Evolutionary conservation across 495 filamentous ascomycete genomes (phyloP), one percentile per base, ranked within the genome.

Genomic region (Podospora fimiseda): DNA sequence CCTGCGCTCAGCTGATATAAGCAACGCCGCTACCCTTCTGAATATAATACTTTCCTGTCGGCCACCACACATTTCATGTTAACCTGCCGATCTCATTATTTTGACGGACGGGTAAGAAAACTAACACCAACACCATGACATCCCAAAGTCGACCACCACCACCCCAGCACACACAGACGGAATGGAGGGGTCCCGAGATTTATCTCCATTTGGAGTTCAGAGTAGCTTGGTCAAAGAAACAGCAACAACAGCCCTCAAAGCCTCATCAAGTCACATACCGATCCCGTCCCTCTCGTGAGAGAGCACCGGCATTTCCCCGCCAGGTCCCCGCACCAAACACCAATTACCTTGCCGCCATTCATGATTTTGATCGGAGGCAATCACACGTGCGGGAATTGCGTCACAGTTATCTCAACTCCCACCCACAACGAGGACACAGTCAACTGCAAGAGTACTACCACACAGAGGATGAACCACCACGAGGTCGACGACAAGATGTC

Each of bases 171-270:
- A 41, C 39, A 14, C 41, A n/a, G 39, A 47, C 21, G 22, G 50
- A 69, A 47, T 53, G 50, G 37, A 39, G 57, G 21, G 61, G 64
- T 19, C 74, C 74, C 42, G 71, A 74, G 38, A 58, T 77, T 23
- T 75, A 74, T 40, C 59, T 77, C 1, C 70, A 74, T 21, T 53
- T 77, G 50, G 71, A 71, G 49, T 74, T 74, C 30, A 67, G 73
- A 27, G 60, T 77, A 19, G 75, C 73, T 2, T 77, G 68, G 70
- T 60, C 60, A 38, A 67, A 64, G 19, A 64, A 71, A 39, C 47
- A 64, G 9, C 60, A 69, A 22, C 47, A 64, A 9, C 60, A 69
- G 22, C 48, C 62, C 2, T 64, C 69, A 13, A 70, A 68, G 48
- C 68, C 60, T 36, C 74, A 73, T 55, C 69, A 70, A 36, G 13